Conservation (phyloP, 2,329 filamentous ascomycete genomes). For the Aspergillus sp. region DNA sequence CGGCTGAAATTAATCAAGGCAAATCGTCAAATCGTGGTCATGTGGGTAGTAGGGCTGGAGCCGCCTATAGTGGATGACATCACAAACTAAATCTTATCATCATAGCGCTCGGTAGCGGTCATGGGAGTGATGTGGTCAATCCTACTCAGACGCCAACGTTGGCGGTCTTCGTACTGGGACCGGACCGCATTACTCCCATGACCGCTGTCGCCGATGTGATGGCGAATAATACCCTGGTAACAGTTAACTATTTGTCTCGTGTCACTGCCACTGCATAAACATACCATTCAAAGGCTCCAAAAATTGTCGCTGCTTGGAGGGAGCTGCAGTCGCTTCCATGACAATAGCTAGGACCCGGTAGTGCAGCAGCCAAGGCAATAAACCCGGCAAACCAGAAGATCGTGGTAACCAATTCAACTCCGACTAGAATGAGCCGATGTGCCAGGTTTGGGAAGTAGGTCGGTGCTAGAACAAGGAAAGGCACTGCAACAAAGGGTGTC, state of each 20-base stretch:
- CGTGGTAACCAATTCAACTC: conserved; percentile 64
- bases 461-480: conserved; percentile 64
- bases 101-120: not conserved
- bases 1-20: not conserved
- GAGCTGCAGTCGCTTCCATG: conserved; percentile 51
- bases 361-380: conserved; percentile 63
- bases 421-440: conserved; percentile 60
- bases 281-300: conserved; percentile 45
- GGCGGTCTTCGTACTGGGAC: conserved; percentile 21
- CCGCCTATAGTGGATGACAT: not conserved
- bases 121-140: conserved; percentile 1
- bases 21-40: not conserved
- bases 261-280: conserved; percentile 6
- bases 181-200: conserved; percentile 41
- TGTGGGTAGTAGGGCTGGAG: not conserved
- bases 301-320: conserved; percentile 48
- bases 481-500: conserved; percentile 61
- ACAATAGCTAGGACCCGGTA: conserved; percentile 52
- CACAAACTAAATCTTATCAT: not conserved
- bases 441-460: conserved; percentile 55
- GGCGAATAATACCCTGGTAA: conserved; percentile 37
- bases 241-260: conserved; percentile 3
- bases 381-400: conserved; percentile 89
- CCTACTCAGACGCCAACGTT: conserved; percentile 11
- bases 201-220: conserved; percentile 45